Evolutionary conservation across 768 basidiomycete species (phyloP).

Genomic region (Hortiboletus campestris): DNA sequence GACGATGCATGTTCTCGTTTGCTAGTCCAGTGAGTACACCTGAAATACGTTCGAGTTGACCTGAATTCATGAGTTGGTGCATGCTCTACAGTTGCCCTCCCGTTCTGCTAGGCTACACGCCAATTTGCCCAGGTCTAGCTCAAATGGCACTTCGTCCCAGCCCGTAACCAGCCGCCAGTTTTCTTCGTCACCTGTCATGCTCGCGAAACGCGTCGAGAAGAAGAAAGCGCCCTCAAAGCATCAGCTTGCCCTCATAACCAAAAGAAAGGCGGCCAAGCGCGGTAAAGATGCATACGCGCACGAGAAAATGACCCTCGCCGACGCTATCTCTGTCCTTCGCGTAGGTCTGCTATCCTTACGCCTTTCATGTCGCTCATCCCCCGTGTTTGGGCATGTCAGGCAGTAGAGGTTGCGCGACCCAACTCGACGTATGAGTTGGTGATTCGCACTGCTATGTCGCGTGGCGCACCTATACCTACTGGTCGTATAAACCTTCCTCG

Average conservation of each 20-base stretch:
- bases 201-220: conserved; percentile 49
- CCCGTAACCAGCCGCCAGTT: conserved; percentile 36
- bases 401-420: conserved; percentile 79
- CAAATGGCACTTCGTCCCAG: neutral
- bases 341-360: conserved; percentile 39
- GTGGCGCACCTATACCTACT: conserved; percentile 81
- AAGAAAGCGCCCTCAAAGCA: conserved; percentile 68
- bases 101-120: neutral
- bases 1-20: conserved; percentile 22
- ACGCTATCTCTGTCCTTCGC: conserved; percentile 70
- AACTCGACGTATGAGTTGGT: conserved; percentile 76
- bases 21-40: conserved; percentile 16
- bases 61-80: neutral
- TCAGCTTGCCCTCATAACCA: conserved; percentile 62
- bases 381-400: conserved; percentile 41
- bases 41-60: neutral
- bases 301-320: conserved; percentile 63
- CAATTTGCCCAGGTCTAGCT: neutral
- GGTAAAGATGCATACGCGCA: conserved; percentile 55
- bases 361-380: conserved; percentile 1
- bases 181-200: conserved; percentile 45
- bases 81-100: conserved; percentile 41
- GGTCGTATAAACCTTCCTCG: conserved; percentile 85
- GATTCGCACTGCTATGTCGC: conserved; percentile 74
- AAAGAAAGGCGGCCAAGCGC: conserved; percentile 54